These are phyloP conservation scores for Cryphonectria nitschkei DNA, from an alignment of 2,329 filamentous ascomycete species.

Conservation along the genomic window DNA sequence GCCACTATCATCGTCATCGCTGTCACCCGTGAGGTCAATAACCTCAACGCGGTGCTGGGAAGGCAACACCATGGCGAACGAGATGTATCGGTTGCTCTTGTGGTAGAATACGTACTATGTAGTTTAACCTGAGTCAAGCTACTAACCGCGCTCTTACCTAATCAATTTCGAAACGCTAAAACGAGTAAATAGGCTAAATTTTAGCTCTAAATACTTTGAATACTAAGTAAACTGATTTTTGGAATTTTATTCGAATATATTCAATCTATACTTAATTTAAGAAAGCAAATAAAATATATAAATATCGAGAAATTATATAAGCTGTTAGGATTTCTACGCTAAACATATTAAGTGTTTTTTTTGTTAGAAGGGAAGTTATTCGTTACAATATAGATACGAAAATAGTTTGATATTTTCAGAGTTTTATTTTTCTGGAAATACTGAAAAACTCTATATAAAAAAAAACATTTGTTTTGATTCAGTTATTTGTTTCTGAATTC, in stretches of 20 bases:
- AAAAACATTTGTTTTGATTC: background rate
- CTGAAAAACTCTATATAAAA: too few relatives aligned
- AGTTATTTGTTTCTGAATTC: background rate
- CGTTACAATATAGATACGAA: background rate
- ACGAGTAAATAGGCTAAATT: background rate
- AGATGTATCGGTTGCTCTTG: background rate
- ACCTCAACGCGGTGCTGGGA: conserved; percentile 22
- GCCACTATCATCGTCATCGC: conserved; percentile 22
- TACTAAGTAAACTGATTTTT: too few relatives aligned
- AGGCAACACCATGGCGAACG: conserved; percentile 9
- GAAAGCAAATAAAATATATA: background rate
- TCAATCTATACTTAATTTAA: background rate
- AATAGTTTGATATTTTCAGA: background rate
- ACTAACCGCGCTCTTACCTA: background rate
- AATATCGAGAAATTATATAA: background rate
- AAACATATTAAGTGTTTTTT: background rate
- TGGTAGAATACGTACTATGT: conserved; percentile 1
- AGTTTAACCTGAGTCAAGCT: background rate
- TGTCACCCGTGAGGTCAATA: conserved; percentile 37
- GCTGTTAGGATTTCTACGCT: background rate
- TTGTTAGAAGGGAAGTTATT: background rate
- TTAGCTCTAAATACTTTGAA: background rate
- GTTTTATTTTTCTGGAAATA: background rate
- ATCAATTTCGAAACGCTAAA: background rate
- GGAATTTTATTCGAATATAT: too few relatives aligned